Evolutionary conservation across 202 grass and related monocot species (phyloP), one percentile per base, ranked within the genome.

Genomic region (Panicum virgatum): DNA sequence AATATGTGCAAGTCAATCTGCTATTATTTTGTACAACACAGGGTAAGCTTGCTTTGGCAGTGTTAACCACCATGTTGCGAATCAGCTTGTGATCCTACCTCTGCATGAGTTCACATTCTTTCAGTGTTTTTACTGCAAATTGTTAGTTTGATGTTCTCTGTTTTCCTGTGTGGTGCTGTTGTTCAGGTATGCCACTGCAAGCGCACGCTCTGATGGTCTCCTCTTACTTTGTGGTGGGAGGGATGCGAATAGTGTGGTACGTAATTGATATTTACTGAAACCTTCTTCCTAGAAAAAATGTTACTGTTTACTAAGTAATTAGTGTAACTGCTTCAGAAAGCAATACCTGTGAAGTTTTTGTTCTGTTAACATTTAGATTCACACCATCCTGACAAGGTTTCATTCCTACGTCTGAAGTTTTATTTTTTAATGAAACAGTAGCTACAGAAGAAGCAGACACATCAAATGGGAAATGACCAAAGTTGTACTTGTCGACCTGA

Each of bases 141-240:
- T 47, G 12, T 65, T 56, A 22, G 23, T 62, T 88, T 72, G 27
- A 32, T 82, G 15, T 85, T 83, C 23, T 29, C 46, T 60, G 79
- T 77, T 32, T 79, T 85, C 73, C 58, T 86, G 52, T 59, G 48
- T 19, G 45, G 25, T 81, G 44, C 50, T 88, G 43, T 61, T 76
- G 20, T 91, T 90, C 81, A 99, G 97, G 97, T 99, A 99, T 86
- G 97, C 93, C 63, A 99, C 97, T 47, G 97, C 97, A n/a, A 99
- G 97, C 84, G 97, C 97, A 85, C 93, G 97, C 34, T 99, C 97
- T 62, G 97, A 99, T 71, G 97, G 97, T 75, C 97, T 99, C 89
- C 93, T 99, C 73, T 73, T 99, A 83, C 93, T 96, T 66, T 99
- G 93, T 76, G 97, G 97, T 70, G 97, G 97, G 64, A 96, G 97